Evolutionary conservation across 75 land plant genomes (phyloP), one percentile per base, ranked within the genome.

Genomic region (Ceratopteris richardii): DNA sequence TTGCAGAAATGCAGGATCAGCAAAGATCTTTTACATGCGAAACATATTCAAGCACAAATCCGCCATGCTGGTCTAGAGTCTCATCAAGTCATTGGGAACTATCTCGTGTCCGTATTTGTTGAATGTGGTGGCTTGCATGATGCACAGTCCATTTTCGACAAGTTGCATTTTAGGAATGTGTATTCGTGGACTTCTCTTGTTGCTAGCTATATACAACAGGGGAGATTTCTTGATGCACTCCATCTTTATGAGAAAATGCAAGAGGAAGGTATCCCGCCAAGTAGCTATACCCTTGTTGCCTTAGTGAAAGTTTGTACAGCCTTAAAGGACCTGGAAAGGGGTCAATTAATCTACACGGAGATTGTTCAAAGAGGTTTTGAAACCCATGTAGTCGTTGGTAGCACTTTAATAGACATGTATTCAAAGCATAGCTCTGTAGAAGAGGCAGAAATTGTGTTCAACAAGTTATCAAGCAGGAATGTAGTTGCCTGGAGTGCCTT

Each of bases 401-500:
- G 23, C 50, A 31, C 63, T 18, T 55, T 61, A 13, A n/a, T 61
- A 44, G 54, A 61, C 12, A 46, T 61, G 55, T 61, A 61, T 61
- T 29, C 30, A 17, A 61, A 48, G 28, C 27, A 29, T 25, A 24
- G 29, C n/a, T 24, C 31, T 12, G 0, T 61, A 0, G 30, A n/a
- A 2, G 51, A 61, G 24, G 54, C 63, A 17, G 55, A 51, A 2
- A 29, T 47, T 24, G 1, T 61, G 11, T 48, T 46, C 44, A 48
- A 47, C 26, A 61, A 28, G 29, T 31, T 66, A 57, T 31, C 19
- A 28, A 60, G 54, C 10, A 53, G 18, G 46, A 44, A 67, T 29
- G 62, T 37, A 12, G 50, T 70, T 1, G 41, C 72, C 18, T 70
- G 73, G 73, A 70, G 39, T 22, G 29, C 26, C 1, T 56, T 70